Base-by-base conservation (phyloP, 2,329 filamentous ascomycete species). In the Fusarium brevicatenulatum region DNA sequence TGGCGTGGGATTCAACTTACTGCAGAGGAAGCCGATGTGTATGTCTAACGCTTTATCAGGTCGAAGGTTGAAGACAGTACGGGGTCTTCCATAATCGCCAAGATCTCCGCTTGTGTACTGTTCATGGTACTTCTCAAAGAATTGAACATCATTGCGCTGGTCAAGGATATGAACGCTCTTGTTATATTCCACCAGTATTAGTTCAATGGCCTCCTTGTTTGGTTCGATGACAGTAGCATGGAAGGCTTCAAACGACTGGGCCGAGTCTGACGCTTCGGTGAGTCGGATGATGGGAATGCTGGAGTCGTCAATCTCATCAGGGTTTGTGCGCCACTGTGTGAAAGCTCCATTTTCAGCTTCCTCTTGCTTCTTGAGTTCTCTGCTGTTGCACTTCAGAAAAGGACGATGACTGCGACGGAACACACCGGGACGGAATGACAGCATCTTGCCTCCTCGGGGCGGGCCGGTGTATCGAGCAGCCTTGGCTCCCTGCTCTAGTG, bases 1-100 rank as follows among this genome's bases (percentile, higher is more conserved):
- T 30, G 9, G 10, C 6, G 0, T 18, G 21, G 5, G 46, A 3
- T 2, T 32, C 1, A 3, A 49, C 28, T 16, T 49, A 32, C 46
- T 15, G 4, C 28, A n/a, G 4, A 32, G 4, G 21, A 49, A 49
- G 1, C 28, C 28, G 4, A 32, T 49, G 3, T 12, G 15, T 4
- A n/a, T 32, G 4, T 49, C 21, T 4, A 49, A 3, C 13, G 28
- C 28, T n/a, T 49, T 32, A 5, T 49, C 28, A 12, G 28, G 46
- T 6, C 46, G 28, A 1, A 32, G 28, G 21, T 23, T n/a, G 7
- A 49, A 49, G 1, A n/a, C 1, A 6, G 8, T n/a, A 9, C 46
- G 19, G 12, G 46, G 46, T 23, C 28, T 32, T 32, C 15, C 9
- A n/a, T 3, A 32, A 4, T n/a, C 7, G 15, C 8, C 21, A n/a